phyloP scores from a whole-genome alignment of 352 stramenopile species.

The Globisporangium ultimum region DNA sequence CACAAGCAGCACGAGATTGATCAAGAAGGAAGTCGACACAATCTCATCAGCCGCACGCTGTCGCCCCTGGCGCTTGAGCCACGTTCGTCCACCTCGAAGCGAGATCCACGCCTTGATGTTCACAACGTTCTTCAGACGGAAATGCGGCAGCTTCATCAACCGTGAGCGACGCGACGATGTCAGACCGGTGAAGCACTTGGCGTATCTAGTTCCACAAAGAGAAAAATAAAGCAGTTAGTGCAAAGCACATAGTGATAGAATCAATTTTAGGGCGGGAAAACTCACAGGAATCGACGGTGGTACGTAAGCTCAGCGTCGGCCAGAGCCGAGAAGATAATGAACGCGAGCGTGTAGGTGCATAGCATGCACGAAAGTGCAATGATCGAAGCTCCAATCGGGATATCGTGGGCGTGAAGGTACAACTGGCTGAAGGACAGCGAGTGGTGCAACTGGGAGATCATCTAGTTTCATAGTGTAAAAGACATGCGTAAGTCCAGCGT shows the following conservation, averaged over 20 bases:
- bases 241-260: too few species aligned
- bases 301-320: conserved; percentile 85
- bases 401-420: conserved; percentile 16
- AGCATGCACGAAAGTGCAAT: conserved; percentile 71
- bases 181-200: conserved; percentile 88
- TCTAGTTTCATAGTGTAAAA: conserved; percentile 14
- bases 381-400: conserved; percentile 34
- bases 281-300: conserved; percentile 77
- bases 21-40: conserved; percentile 86
- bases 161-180: conserved; percentile 82
- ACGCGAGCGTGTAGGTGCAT: conserved; percentile 74
- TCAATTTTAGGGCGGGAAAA: not conserved
- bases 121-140: conserved; percentile 88
- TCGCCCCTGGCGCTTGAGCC: conserved; percentile 81
- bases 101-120: conserved; percentile 92
- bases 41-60: conserved; percentile 87
- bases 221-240: not conserved
- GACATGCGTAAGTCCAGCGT: not conserved
- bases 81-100: conserved; percentile 79
- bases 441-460: conserved; percentile 30
- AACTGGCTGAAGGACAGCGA: conserved; percentile 25
- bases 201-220: conserved; percentile 39
- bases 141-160: conserved; percentile 83
- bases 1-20: conserved; percentile 81
- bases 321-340: conserved; percentile 67